phyloP scores from a whole-genome alignment of 345 rosid species.

The Cardamine occulta region DNA sequence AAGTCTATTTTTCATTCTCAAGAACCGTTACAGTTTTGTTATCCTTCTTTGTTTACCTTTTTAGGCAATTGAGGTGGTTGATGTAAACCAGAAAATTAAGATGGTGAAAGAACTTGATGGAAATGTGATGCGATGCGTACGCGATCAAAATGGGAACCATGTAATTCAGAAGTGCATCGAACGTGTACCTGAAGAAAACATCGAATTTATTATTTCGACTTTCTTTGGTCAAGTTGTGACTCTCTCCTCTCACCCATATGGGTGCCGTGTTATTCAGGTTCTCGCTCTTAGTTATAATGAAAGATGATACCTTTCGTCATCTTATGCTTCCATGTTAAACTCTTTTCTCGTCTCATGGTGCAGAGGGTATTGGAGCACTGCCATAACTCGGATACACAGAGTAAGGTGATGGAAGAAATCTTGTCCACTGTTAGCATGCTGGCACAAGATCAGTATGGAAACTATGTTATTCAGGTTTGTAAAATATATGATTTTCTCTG shows the following conservation, averaged over 20 bases:
- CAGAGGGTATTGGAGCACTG: conserved; percentile 97
- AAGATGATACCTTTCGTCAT: neutral
- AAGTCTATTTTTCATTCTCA: neutral
- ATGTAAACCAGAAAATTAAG: conserved; percentile 77
- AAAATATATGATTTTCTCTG: neutral
- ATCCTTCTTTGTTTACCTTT: neutral
- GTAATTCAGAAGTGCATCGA: conserved; percentile 97
- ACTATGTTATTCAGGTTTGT: conserved; percentile 97
- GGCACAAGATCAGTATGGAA: conserved; percentile 98
- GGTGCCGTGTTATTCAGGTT: conserved; percentile 98
- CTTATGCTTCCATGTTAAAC: neutral
- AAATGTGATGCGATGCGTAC: conserved; percentile 90
- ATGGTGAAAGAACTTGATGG: conserved; percentile 97
- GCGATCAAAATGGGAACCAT: conserved; percentile 97
- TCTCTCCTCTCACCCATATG: conserved; percentile 90
- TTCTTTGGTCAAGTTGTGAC: conserved; percentile 90
- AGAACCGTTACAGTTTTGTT: neutral
- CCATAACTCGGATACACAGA: conserved; percentile 69
- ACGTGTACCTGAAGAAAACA: conserved; percentile 88
- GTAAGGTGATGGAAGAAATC: conserved; percentile 84
- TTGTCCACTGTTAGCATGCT: conserved; percentile 78
- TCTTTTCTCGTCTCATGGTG: neutral
- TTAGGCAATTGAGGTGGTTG: conserved; percentile 94
- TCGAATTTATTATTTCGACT: conserved; percentile 74
- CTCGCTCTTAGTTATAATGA: neutral